Evolutionary conservation across 805 yeast species (phyloP).

Genomic region (Metschnikowia borealis): DNA sequence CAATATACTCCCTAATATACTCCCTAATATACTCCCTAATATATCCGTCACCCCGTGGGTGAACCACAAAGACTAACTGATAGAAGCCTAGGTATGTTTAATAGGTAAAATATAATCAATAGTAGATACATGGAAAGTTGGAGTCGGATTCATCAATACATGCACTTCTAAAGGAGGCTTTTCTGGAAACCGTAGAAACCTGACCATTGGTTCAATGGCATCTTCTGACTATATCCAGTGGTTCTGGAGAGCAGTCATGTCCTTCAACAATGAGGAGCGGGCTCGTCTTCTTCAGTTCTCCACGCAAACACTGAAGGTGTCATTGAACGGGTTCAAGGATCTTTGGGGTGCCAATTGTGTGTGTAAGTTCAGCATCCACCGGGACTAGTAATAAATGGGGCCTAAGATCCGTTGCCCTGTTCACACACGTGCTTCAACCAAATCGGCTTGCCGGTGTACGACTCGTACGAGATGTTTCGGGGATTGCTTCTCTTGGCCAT

Average conservation of each 20-base stretch:
- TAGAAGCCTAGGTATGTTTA: no score
- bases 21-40: no score
- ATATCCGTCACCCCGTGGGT: no score
- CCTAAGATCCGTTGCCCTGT: conserved; percentile 82
- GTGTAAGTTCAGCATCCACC: conserved; percentile 81
- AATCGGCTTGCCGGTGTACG: conserved; percentile 89
- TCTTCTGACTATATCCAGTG: conserved; percentile 86
- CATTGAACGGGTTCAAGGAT: conserved; percentile 88
- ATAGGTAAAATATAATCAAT: no score
- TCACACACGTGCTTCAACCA: conserved; percentile 98
- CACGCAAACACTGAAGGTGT: conserved; percentile 96
- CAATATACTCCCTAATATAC: no score
- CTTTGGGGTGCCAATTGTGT: conserved; percentile 84
- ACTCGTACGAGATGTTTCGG: conserved; percentile 78
- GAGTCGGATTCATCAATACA: no score
- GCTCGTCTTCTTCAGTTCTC: conserved; percentile 93
- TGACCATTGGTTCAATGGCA: no score
- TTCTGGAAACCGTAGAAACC: no score
- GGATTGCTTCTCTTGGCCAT: conserved; percentile 78
- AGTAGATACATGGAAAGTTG: no score
- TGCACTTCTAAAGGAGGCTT: no score
- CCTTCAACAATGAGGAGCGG: conserved; percentile 89
- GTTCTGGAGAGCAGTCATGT: conserved; percentile 97
- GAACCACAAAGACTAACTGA: no score
- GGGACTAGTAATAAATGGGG: conserved; percentile 87